Evolutionary conservation across 176 grass and related monocot genomes (phyloP), one percentile per base, ranked within the genome.

Genomic region (Avena sativa): DNA sequence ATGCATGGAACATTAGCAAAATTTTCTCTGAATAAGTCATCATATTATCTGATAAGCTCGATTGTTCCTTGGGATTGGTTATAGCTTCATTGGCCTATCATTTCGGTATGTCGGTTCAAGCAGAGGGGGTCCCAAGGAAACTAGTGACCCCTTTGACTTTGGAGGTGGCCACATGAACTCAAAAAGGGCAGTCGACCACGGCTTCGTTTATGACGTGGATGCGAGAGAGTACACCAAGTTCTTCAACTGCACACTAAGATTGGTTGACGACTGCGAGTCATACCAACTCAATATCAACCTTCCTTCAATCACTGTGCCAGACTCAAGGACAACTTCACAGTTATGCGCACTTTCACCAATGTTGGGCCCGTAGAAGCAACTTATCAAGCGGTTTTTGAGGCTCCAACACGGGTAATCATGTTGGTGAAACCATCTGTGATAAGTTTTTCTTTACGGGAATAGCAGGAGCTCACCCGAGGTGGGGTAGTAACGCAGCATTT

Each of bases 21-120:
- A 17, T 4, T 38, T 69, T 13, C 38, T 69, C 65, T 10, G 3
- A 68, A 14, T 36, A 2, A 11, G 1, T 17, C 17, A 3, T 67
- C 12, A 8, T 12, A 50, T 3, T 49, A 74, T 49, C 3, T 19
- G 65, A 68, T 8, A 34, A 16, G 3, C 30, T 19, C 4, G 16
- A 19, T 19, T 0, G 16, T 19, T 15, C 4, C 51, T 52, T 52
- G 12, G 51, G 51, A 12, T 14, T 52, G 51, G 51, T 15, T 62
- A 43, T 60, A 87, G 91, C 86, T n/a, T 86, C 86, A 0, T 12
- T 61, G 0, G 70, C 16, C 0, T 6, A 70, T 70, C 16, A 3
- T 40, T 70, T 70, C 8, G 66, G 66, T 70, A 70, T 70, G 68
- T 36, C 56, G 26, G 84, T 88, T 5, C 73, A 51, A 76, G 86